These are phyloP conservation scores for Dothistroma pini DNA, from an alignment of 2,329 filamentous ascomycete genomes.

Conservation along the genomic window DNA sequence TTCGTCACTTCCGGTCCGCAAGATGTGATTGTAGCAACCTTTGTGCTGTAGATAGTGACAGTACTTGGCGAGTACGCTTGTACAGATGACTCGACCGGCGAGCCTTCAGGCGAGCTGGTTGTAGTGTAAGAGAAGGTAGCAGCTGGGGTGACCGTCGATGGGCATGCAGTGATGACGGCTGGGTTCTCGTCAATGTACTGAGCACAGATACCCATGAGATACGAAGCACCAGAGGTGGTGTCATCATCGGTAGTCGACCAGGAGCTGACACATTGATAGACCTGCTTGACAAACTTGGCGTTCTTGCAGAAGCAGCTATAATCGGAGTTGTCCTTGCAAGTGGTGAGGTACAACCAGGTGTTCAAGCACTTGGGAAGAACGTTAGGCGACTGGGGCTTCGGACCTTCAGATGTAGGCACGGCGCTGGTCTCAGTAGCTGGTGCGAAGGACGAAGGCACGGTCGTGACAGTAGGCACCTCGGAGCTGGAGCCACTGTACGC, in stretches of 20 bases:
- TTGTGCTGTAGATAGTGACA: slow-evolving; percentile 27
- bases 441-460: slow-evolving; percentile 14
- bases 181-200: slow-evolving; percentile 71
- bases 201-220: slow-evolving; percentile 90
- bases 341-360: slow-evolving; percentile 73
- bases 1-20: slow-evolving; percentile 38
- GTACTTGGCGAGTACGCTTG: slow-evolving; percentile 12
- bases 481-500: slow-evolving; percentile 16
- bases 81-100: slow-evolving; percentile 9
- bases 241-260: slow-evolving; percentile 65
- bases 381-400: slow-evolving; percentile 52
- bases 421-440: slow-evolving; percentile 22
- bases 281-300: slow-evolving; percentile 67
- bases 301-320: slow-evolving; percentile 82
- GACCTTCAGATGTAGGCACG: slow-evolving; percentile 6
- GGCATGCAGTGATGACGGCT: slow-evolving; percentile 74
- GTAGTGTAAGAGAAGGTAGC: slow-evolving; percentile 26
- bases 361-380: slow-evolving; percentile 86
- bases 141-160: slow-evolving; percentile 53
- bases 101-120: slow-evolving; percentile 7
- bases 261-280: slow-evolving; percentile 77
- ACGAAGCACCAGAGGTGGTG: slow-evolving; percentile 68
- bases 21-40: slow-evolving; percentile 39
- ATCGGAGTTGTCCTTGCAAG: slow-evolving; percentile 82
- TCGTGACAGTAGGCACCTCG: slow-evolving; percentile 18